Evolutionary conservation across 2,329 filamentous ascomycete genomes (phyloP).

Genomic region (Colletotrichum tropicicola): DNA sequence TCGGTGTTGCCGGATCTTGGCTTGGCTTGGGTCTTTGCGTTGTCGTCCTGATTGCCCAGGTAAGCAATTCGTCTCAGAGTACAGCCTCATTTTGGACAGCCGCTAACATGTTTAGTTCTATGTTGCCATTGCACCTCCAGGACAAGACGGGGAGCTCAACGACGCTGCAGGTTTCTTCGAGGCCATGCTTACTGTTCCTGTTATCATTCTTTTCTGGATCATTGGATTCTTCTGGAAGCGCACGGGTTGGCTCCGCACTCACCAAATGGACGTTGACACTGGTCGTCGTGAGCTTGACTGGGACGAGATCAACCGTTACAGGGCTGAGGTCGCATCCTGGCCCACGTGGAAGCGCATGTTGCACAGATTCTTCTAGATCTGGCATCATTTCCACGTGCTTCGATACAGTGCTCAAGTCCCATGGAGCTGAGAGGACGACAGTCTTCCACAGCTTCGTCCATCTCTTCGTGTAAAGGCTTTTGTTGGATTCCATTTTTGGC

Average conservation of each 20-base stretch:
- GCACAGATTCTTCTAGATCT: constrained; percentile 18
- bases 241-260: constrained; percentile 30
- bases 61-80: constrained; percentile 32
- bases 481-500: not conserved
- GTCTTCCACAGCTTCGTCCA: not conserved
- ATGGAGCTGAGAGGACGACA: not conserved
- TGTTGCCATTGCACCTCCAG: constrained; percentile 48
- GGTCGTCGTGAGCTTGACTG: constrained; percentile 31
- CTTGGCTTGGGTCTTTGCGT: constrained; percentile 67
- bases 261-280: constrained; percentile 32
- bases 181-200: constrained; percentile 26
- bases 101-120: constrained; percentile 46
- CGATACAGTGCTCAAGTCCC: not conserved
- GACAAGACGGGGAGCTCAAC: constrained; percentile 29
- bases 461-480: not conserved
- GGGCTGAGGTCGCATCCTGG: constrained; percentile 16
- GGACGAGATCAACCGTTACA: constrained; percentile 29
- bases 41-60: constrained; percentile 64
- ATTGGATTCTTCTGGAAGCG: constrained; percentile 31
- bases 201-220: constrained; percentile 29
- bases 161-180: constrained; percentile 29
- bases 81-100: too few species aligned
- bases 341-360: constrained; percentile 29
- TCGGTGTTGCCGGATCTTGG: constrained; percentile 71
- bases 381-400: not conserved